These are phyloP conservation scores for Pseudocercospora pini-densiflorae DNA, from an alignment of 2,329 filamentous ascomycete genomes.

Conservation along the genomic window DNA sequence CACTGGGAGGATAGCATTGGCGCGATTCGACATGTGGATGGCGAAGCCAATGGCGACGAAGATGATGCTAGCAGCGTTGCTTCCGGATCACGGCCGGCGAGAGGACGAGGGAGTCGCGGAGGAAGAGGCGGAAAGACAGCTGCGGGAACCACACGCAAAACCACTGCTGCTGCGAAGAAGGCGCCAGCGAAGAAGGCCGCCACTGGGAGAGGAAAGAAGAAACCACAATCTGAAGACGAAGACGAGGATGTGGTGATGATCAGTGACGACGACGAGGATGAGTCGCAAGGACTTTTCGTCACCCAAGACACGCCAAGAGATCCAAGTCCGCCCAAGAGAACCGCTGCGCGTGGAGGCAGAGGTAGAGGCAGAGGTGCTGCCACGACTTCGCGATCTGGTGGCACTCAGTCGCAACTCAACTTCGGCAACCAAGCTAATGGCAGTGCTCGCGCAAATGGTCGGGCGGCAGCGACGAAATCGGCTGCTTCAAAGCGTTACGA, in stretches of 20 bases:
- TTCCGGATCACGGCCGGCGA: conserved; percentile 24
- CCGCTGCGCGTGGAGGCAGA: conserved; percentile 27
- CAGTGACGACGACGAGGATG: conserved; percentile 53
- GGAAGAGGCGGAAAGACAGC: conserved; percentile 47
- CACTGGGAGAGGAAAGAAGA: conserved; percentile 46
- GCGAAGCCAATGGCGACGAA: conserved; percentile 49
- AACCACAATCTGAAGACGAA: conserved; percentile 49
- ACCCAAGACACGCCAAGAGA: conserved; percentile 32
- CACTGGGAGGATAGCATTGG: conserved; percentile 81
- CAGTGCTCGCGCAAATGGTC: conserved; percentile 17
- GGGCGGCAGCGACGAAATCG: conserved; percentile 21
- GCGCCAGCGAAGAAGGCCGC: conserved; percentile 42
- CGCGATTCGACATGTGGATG: conserved; percentile 58
- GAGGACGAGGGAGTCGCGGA: conserved; percentile 54
- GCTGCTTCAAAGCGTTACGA: conserved; percentile 37
- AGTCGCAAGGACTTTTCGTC: conserved; percentile 51
- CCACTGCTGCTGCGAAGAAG: conserved; percentile 44
- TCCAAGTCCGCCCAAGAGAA: conserved; percentile 31
- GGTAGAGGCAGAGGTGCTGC: conserved; percentile 23
- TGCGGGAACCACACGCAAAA: conserved; percentile 47
- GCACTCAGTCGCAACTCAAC: conserved; percentile 28
- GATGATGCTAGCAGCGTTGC: conserved; percentile 40
- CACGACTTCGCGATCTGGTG: conserved; percentile 14
- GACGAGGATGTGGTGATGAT: conserved; percentile 48
- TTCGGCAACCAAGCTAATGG: conserved; percentile 28